These are phyloP conservation scores for Russula lepida DNA, from an alignment of 768 basidiomycete species.

Conservation along the genomic window DNA sequence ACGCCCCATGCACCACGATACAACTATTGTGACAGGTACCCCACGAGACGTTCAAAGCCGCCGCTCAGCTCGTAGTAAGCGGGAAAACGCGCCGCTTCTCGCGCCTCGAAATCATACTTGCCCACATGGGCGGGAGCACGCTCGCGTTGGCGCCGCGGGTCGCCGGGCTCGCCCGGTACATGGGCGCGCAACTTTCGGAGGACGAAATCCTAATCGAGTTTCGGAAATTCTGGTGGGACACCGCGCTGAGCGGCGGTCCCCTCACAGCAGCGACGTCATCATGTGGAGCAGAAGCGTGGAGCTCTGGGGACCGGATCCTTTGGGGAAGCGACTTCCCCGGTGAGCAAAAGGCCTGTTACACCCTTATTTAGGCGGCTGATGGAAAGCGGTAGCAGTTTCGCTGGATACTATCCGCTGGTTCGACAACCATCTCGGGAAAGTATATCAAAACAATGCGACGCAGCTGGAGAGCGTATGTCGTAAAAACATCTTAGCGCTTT, in stretches of 20 bases:
- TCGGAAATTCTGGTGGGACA: constrained; percentile 65
- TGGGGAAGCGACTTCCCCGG: constrained; percentile 78
- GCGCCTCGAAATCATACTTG: constrained; percentile 55
- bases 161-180: constrained; percentile 56
- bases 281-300: constrained; percentile 46
- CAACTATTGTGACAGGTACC: constrained; percentile 43
- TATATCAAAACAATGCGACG: constrained; percentile 29
- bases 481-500: constrained; percentile 45
- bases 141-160: constrained; percentile 60
- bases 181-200: constrained; percentile 57
- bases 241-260: constrained; percentile 54
- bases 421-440: constrained; percentile 27
- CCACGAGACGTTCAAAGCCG: constrained; percentile 77
- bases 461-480: constrained; percentile 39
- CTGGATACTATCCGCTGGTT: constrained; percentile 44
- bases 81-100: constrained; percentile 57
- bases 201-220: constrained; percentile 66
- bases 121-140: constrained; percentile 67
- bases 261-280: constrained; percentile 29
- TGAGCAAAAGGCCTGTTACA: constrained; percentile 23
- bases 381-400: constrained; percentile 12
- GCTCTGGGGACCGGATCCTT: constrained; percentile 43
- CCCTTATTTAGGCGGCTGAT: background rate
- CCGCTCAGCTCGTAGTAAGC: constrained; percentile 66
- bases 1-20: background rate